Percentiles rank a stretch among this genome's conserved stretches.
phyloP scores from a whole-genome alignment of 2,329 filamentous ascomycete species.

The Intubia oerlemansii region DNA sequence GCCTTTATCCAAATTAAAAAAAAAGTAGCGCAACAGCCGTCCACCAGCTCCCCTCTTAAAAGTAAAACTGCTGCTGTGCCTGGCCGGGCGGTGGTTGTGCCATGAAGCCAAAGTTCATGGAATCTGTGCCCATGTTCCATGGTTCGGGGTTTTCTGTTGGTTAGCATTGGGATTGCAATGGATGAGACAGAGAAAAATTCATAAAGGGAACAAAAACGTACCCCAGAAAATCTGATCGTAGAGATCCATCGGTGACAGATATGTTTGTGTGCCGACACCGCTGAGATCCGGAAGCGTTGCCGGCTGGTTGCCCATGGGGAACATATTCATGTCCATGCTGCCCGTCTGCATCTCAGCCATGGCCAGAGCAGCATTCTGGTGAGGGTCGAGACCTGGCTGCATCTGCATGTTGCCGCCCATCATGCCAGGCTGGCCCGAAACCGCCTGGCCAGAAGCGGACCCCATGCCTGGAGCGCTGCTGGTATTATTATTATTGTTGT shows the following conservation, averaged over 20 bases:
- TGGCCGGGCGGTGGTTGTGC: slow-evolving; percentile 37
- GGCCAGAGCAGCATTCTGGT: slow-evolving; percentile 39
- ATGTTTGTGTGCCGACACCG: slow-evolving; percentile 30
- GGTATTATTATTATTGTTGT: no score
- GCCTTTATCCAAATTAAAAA: no score
- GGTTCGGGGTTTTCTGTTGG: slow-evolving; percentile 33
- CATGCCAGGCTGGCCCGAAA: no score
- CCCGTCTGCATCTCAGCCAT: slow-evolving; percentile 46
- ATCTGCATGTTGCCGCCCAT: not conserved
- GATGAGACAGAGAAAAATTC: not conserved
- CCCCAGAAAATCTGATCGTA: slow-evolving; percentile 50
- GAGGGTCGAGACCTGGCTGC: slow-evolving; percentile 22
- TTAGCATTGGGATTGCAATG: no score
- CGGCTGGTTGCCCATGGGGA: no score
- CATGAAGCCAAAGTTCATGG: slow-evolving; percentile 38
- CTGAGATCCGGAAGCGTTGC: slow-evolving; percentile 22
- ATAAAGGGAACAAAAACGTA: slow-evolving; percentile 14
- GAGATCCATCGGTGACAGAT: slow-evolving; percentile 45
- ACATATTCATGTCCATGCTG: slow-evolving; percentile 10
- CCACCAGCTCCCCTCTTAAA: no score
- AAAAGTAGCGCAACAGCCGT: no score
- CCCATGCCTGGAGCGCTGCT: no score
- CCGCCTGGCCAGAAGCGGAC: no score
- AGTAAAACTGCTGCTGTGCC: slow-evolving; percentile 33
- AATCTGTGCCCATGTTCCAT: slow-evolving; percentile 32